These are phyloP conservation scores for Lipomyces lipofer DNA, from an alignment of 805 yeast species.

Conservation along the genomic window DNA sequence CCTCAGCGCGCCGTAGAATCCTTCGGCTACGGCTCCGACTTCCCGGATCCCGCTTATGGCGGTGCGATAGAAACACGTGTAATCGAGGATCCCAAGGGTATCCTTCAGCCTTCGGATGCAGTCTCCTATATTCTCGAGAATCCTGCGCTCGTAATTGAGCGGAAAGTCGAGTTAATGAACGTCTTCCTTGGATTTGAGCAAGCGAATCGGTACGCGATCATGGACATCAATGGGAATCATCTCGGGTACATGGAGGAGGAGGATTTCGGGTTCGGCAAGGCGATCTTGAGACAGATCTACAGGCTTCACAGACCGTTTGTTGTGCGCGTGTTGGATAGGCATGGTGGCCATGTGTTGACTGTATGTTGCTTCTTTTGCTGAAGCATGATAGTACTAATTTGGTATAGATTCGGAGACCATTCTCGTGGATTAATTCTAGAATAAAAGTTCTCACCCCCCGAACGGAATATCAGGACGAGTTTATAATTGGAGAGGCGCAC, in stretches of 20 bases:
- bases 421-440: slow-evolving; percentile 85
- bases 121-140: slow-evolving; percentile 63
- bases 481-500: slow-evolving; percentile 74
- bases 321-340: slow-evolving; percentile 40
- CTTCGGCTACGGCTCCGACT: too few species aligned
- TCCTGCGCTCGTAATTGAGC: slow-evolving; percentile 83
- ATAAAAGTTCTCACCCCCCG: slow-evolving; percentile 67
- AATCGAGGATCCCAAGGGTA: slow-evolving; percentile 15
- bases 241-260: slow-evolving; percentile 82
- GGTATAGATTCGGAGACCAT: slow-evolving; percentile 64
- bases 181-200: slow-evolving; percentile 75
- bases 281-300: slow-evolving; percentile 79
- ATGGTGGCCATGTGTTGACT: slow-evolving; percentile 42
- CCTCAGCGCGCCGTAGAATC: too few species aligned
- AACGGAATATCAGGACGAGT: slow-evolving; percentile 46
- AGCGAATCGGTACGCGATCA: slow-evolving; percentile 64
- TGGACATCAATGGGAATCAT: slow-evolving; percentile 53
- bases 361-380: slow-evolving; percentile 9
- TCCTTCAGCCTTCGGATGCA: slow-evolving; percentile 47
- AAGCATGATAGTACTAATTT: not conserved
- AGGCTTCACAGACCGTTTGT: slow-evolving; percentile 77
- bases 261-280: slow-evolving; percentile 56
- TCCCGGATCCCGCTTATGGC: too few species aligned
- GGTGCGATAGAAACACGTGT: too few species aligned
- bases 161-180: slow-evolving; percentile 75